Base-by-base conservation (phyloP, 2,329 filamentous ascomycete genomes). In the Cytospora mali region DNA sequence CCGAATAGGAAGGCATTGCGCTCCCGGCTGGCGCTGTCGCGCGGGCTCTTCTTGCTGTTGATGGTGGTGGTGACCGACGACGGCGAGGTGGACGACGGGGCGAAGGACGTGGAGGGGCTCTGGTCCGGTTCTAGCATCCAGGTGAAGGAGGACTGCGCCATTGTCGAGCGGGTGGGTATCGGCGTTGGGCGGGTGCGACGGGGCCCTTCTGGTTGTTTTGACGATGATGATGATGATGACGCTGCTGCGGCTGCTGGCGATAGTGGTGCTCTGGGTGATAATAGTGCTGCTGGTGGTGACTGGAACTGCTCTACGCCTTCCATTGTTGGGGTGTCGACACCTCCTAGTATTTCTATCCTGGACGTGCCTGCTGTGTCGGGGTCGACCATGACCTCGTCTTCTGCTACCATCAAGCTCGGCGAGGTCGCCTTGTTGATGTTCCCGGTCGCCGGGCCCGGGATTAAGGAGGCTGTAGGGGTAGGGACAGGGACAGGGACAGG, bases 101-200 rank as follows among this genome's bases (percentile, higher is more conserved):
- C 67, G n/a, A 35, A 23, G 28, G 55, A 21, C 27, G 55, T 29
- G 21, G 50, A 54, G 11, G 21, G 66, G 54, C 35, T 71, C 70
- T 14, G 69, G 57, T 7, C 73, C 66, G 4, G 75, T 67, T 88
- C 87, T 2, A 93, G 79, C 89, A 93, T 93, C 88, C 88, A 92
- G 1, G 89, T 88, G 73, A 92, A 93, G 4, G 88, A 89, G 9
- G 90, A 92, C 67, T 91, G 88, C 1, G 88, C 88, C 35, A 92
- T 80, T 0, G 82, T 85, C 4, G 88, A 89, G 25, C 88, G 82
- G 23, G 85, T 85, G 0, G 84, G 85, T 18, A 86, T 81, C 2
- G 83, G 76, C 51, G 73, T 75, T 66, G 14, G 75, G 72, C 13
- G 74, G 67, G 66, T 75, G 28, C 18, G 50, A 53, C 71, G 69